A percentile compares a stretch with the other conserved stretches of the same genome.
These are phyloP conservation scores for Phytophthora hibernalis DNA, from an alignment of 352 stramenopile species.

Conservation along the genomic window DNA sequence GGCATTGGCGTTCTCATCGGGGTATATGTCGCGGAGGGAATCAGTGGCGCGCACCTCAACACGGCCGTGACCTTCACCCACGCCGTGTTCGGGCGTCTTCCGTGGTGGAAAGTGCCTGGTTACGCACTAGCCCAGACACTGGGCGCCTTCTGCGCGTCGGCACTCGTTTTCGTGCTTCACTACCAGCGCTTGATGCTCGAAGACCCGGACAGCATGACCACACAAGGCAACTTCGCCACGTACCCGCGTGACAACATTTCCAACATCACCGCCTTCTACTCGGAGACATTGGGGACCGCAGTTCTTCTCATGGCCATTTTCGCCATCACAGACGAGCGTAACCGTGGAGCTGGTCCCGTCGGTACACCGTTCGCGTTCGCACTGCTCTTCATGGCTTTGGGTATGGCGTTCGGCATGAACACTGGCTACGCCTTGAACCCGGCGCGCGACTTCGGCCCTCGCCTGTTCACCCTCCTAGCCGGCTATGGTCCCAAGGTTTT, in stretches of 20 bases:
- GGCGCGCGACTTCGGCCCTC: constrained; percentile 26
- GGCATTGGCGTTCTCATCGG: constrained; percentile 26
- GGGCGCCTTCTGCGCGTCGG: constrained; percentile 15
- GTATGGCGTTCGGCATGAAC: constrained; percentile 33
- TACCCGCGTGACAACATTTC: constrained; percentile 27
- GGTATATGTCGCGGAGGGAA: constrained; percentile 29
- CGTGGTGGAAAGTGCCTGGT: constrained; percentile 30
- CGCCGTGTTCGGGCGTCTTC: constrained; percentile 15
- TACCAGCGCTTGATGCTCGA: constrained; percentile 31
- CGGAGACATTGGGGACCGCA: constrained; percentile 19
- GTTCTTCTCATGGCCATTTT: constrained; percentile 28
- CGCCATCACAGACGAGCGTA: constrained; percentile 33
- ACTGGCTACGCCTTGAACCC: constrained; percentile 34
- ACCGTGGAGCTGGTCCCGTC: constrained; percentile 18
- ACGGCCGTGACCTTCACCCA: constrained; percentile 20
- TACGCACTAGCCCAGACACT: constrained; percentile 21
- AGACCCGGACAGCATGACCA: constrained; percentile 17
- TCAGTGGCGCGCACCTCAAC: constrained; percentile 28
- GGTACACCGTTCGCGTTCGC: constrained; percentile 28
- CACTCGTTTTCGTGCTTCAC: constrained; percentile 25
- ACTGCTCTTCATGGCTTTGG: constrained; percentile 28
- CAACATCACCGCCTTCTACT: constrained; percentile 32
- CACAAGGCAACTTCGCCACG: constrained; percentile 25
- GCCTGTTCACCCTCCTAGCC: constrained; percentile 20
- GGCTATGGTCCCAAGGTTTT: constrained; percentile 30